These are phyloP conservation scores for Fusarium piperis DNA, from an alignment of 2,329 filamentous ascomycete species.

Conservation along the genomic window DNA sequence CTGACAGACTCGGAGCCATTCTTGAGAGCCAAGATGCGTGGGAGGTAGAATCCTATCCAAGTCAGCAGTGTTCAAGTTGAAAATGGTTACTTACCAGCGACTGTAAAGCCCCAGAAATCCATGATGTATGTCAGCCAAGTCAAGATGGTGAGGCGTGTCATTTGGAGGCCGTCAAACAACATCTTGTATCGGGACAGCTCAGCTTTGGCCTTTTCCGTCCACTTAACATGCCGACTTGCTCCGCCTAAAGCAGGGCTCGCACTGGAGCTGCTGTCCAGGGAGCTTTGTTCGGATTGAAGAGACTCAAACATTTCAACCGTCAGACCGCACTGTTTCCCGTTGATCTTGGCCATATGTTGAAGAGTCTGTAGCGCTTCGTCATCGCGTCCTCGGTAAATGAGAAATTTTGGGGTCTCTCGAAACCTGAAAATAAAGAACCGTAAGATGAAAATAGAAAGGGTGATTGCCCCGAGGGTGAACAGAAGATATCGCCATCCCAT, in stretches of 20 bases:
- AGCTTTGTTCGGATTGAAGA: conserved; percentile 37
- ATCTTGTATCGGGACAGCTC: conserved; percentile 45
- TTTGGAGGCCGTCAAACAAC: conserved; percentile 46
- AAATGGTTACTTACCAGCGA: conserved; percentile 42
- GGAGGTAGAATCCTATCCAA: conserved; percentile 52
- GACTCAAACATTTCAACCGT: conserved; percentile 50
- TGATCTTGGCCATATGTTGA: conserved; percentile 55
- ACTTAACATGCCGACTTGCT: conserved; percentile 24
- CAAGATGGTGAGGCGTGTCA: conserved; percentile 49
- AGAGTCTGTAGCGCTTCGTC: conserved; percentile 59
- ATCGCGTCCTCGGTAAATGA: conserved; percentile 55
- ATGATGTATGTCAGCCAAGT: conserved; percentile 52
- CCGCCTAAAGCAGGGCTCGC: conserved; percentile 26
- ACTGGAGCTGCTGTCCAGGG: conserved; percentile 29
- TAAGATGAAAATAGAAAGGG: conserved; percentile 54
- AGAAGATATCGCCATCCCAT: conserved; percentile 63
- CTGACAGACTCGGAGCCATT: conserved; percentile 56
- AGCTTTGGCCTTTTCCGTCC: conserved; percentile 22
- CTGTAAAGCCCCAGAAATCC: conserved; percentile 52
- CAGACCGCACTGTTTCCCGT: conserved; percentile 48
- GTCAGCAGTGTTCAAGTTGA: neutral
- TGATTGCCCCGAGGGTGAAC: conserved; percentile 55
- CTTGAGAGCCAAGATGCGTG: conserved; percentile 61
- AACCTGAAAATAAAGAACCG: conserved; percentile 60
- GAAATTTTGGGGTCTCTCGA: conserved; percentile 58